A percentile compares a stretch with the other conserved stretches of the same genome.
Evolutionary conservation across 2,329 filamentous ascomycete species (phyloP).

Genomic region (Exophiala lecanii-corni): DNA sequence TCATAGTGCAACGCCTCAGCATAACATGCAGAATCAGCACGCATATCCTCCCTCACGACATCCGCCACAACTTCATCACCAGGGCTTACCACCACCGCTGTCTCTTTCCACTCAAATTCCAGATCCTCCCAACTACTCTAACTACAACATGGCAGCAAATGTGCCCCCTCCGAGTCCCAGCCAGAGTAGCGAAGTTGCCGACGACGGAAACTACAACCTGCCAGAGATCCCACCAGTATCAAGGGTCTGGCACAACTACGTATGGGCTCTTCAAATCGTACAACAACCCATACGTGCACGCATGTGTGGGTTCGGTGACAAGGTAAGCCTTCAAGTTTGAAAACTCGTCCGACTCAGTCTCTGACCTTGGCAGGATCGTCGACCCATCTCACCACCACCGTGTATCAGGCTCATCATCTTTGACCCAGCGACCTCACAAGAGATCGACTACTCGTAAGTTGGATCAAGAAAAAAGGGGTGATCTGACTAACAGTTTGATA

Average conservation of each 20-base stretch:
- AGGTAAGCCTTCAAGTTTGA: constrained; percentile 63
- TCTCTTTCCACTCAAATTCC: constrained; percentile 8
- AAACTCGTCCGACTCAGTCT: neutral
- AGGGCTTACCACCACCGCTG: constrained; percentile 8
- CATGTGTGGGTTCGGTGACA: constrained; percentile 99
- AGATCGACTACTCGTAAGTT: constrained; percentile 75
- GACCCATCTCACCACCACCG: constrained; percentile 92
- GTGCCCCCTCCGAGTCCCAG: constrained; percentile 34
- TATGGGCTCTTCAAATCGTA: constrained; percentile 66
- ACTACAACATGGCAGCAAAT: constrained; percentile 22
- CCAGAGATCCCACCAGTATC: constrained; percentile 36
- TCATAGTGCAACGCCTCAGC: neutral
- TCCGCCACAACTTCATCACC: constrained; percentile 1
- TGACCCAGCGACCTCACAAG: constrained; percentile 68
- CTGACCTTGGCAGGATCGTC: constrained; percentile 63
- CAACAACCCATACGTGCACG: constrained; percentile 90
- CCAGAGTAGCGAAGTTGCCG: constrained; percentile 29
- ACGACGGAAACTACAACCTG: constrained; percentile 17
- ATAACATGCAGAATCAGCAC: constrained; percentile 10
- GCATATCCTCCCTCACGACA: constrained; percentile 8
- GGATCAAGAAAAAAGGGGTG: neutral
- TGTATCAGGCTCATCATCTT: constrained; percentile 80
- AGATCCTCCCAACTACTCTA: constrained; percentile 5
- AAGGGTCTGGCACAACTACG: constrained; percentile 40
- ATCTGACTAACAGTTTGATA: constrained; percentile 31